Evolutionary conservation across 306 rosid species (phyloP).

Genomic region (Prosopis cineraria): DNA sequence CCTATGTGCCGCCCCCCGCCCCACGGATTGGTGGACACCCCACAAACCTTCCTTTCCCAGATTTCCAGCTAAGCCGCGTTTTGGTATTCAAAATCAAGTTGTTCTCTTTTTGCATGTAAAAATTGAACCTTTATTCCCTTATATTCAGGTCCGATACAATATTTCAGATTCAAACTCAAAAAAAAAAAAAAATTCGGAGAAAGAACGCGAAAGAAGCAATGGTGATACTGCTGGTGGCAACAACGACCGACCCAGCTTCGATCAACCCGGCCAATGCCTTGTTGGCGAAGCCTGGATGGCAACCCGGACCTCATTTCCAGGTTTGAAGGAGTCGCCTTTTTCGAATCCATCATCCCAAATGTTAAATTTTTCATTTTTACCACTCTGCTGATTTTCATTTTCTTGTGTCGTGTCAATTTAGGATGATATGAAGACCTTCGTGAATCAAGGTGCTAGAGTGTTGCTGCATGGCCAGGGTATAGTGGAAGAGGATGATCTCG

Average conservation of each 20-base stretch:
- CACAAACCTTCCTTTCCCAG: not conserved
- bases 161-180: not conserved
- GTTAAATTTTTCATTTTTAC: not conserved
- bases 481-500: slow-evolving; percentile 70
- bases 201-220: slow-evolving; percentile 27
- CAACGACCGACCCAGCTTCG: slow-evolving; percentile 83
- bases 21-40: not conserved
- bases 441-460: slow-evolving; percentile 61
- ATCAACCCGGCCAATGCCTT: slow-evolving; percentile 86
- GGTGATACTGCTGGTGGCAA: slow-evolving; percentile 85
- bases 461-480: slow-evolving; percentile 63
- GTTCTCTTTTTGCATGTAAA: not conserved
- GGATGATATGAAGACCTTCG: slow-evolving; percentile 65
- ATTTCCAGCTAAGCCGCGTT: not conserved
- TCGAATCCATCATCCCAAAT: not conserved
- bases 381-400: not conserved
- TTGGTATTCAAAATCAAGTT: slow-evolving; percentile 4
- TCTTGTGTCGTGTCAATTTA: not conserved
- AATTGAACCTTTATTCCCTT: not conserved
- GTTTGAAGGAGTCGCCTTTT: slow-evolving; percentile 31
- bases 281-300: slow-evolving; percentile 77
- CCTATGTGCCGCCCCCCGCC: not conserved
- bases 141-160: not conserved
- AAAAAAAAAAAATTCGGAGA: not conserved
- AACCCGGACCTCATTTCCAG: slow-evolving; percentile 63